Evolutionary conservation across 2,329 filamentous ascomycete species (phyloP).

Genomic region (Calycina herbarum): DNA sequence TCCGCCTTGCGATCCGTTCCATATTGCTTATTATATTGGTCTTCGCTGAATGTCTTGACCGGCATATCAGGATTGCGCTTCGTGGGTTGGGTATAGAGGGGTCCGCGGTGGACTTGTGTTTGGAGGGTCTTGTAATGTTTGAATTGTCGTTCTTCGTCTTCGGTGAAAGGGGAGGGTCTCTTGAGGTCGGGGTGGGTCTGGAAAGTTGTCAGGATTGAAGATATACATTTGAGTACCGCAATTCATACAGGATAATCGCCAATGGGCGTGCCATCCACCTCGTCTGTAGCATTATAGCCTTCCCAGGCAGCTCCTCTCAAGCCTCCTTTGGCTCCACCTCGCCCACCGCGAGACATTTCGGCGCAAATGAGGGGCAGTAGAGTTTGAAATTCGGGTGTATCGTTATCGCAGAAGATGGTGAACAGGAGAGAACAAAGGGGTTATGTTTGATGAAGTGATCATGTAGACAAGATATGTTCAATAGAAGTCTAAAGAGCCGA

Average conservation of each 20-base stretch:
- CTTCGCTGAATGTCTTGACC: slow-evolving; percentile 45
- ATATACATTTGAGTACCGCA: slow-evolving; percentile 13
- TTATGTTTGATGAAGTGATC: not conserved
- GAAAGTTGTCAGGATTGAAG: slow-evolving; percentile 5
- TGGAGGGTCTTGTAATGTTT: slow-evolving; percentile 52
- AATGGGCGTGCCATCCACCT: slow-evolving; percentile 43
- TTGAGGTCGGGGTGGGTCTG: slow-evolving; percentile 38
- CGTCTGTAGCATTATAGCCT: slow-evolving; percentile 29
- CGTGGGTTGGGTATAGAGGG: slow-evolving; percentile 49
- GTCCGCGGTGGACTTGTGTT: slow-evolving; percentile 57
- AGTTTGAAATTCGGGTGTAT: not conserved
- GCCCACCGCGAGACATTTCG: slow-evolving; percentile 38
- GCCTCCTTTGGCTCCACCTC: slow-evolving; percentile 24
- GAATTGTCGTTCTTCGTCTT: slow-evolving; percentile 48
- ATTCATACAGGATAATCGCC: slow-evolving; percentile 47
- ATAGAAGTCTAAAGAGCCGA: not conserved
- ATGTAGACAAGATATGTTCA: not conserved
- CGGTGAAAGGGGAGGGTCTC: slow-evolving; percentile 42
- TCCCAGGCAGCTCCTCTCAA: slow-evolving; percentile 38
- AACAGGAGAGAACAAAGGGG: not conserved
- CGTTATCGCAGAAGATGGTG: not conserved
- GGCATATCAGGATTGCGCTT: slow-evolving; percentile 38
- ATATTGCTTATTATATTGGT: slow-evolving; percentile 39
- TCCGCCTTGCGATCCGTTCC: slow-evolving; percentile 39
- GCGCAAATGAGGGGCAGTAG: not conserved